Evolutionary conservation across 2,329 filamentous ascomycete genomes (phyloP).

Genomic region (Apiospora malaysiana): DNA sequence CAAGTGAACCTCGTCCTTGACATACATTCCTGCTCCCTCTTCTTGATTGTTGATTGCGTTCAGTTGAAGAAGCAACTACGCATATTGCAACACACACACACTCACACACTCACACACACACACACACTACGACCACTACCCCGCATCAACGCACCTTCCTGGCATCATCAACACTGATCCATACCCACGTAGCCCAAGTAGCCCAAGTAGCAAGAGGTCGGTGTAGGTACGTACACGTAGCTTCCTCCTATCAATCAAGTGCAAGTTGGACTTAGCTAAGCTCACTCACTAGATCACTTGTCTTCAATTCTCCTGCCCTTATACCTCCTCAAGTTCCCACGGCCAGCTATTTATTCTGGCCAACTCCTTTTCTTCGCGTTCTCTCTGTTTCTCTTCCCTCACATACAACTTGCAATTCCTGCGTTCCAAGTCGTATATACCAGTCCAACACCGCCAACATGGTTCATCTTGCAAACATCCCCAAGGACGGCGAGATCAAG

Average conservation of each 20-base stretch:
- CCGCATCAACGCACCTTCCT: slow-evolving; percentile 13
- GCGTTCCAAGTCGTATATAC: not conserved
- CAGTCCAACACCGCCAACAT: slow-evolving; percentile 42
- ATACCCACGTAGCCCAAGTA: not conserved
- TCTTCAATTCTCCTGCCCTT: not conserved
- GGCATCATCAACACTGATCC: not conserved
- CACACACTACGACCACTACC: not conserved
- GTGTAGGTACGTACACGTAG: slow-evolving; percentile 17
- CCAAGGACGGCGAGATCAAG: slow-evolving; percentile 35
- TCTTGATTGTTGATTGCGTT: slow-evolving; percentile 2
- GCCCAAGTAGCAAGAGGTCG: slow-evolving; percentile 2
- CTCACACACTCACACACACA: not conserved
- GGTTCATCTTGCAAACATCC: slow-evolving; percentile 58
- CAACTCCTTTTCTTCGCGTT: not conserved
- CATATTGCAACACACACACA: not conserved
- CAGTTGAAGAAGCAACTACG: not conserved
- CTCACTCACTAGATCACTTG: not conserved
- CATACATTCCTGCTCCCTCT: not conserved
- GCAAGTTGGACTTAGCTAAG: not conserved
- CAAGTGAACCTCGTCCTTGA: not conserved
- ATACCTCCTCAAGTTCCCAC: not conserved
- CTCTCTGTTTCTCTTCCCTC: not conserved
- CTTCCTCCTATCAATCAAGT: slow-evolving; percentile 4
- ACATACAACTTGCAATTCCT: not conserved
- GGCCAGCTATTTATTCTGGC: not conserved